Base-by-base conservation (phyloP, 2,329 filamentous ascomycete species). In the Talaromyces sp. region DNA sequence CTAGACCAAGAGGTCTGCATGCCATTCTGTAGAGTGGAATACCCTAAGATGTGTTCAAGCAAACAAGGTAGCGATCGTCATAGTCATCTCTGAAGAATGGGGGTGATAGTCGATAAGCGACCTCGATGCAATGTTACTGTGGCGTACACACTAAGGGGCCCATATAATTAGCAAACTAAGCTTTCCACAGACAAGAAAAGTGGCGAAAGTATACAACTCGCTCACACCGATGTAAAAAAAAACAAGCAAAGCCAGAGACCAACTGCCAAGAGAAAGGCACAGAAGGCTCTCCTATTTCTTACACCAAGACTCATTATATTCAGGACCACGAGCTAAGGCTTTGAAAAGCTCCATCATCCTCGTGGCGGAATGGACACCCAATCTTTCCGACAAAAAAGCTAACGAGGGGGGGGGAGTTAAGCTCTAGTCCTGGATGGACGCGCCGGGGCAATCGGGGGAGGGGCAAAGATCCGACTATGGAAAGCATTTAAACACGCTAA, bases 51-150 rank as follows among this genome's bases (percentile, higher is more conserved):
- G 43, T 16, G 14, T 39, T 35, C 37, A 5, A 4, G 20, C 40
- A n/a, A 54, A 52, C 44, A 47, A 29, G 55, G 53, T n/a, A 56
- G 47, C 20, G 55, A 58, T 58, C 55, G 53, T 7, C 55, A 5
- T 14, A 29, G n/a, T n/a, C 9, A 11, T 37, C 29, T 9, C 39
- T 30, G 27, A 37, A 16, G 13, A 35, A 32, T 35, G 32, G 36
- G 35, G 29, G 17, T 48, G 20, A 49, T 56, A 10, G 37, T 56
- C 46, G 41, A 54, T 57, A 57, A 51, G 49, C 40, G 16, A 47
- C 19, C 24, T 22, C 11, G 29, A 35, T 51, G 47, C 55, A 29
- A 57, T 60, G 43, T 47, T 51, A 60, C 57, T 48, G 50, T 57
- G 55, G 52, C 57, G 51, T 42, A 33, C 24, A 40, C 27, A 17